Evolutionary conservation across 2,329 filamentous ascomycete species (phyloP).

Genomic region (Curvularia spicifera): DNA sequence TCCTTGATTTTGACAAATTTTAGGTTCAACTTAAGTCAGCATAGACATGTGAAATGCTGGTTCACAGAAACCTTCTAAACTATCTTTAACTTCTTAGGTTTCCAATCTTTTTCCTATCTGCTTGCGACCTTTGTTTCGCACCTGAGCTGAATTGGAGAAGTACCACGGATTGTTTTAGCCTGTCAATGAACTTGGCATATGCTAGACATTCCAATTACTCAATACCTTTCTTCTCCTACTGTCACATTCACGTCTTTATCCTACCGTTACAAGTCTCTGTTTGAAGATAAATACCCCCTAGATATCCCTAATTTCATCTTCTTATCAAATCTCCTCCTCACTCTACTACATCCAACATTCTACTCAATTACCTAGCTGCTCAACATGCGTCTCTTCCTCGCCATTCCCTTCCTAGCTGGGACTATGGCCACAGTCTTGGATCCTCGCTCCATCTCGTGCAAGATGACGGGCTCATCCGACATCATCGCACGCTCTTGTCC

Average conservation of each 20-base stretch:
- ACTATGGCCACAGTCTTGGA: too few species aligned
- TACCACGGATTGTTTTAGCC: neutral
- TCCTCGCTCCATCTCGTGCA: too few species aligned
- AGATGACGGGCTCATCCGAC: too few species aligned
- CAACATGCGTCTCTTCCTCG: too few species aligned
- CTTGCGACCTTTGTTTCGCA: neutral
- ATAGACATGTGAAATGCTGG: neutral
- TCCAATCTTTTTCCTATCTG: neutral
- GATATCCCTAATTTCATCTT: neutral
- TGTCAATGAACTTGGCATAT: neutral
- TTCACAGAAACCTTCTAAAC: neutral
- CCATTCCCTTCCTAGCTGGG: too few species aligned
- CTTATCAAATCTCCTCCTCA: neutral
- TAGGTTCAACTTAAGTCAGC: neutral
- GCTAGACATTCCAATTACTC: neutral
- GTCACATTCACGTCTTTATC: neutral
- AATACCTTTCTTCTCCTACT: neutral
- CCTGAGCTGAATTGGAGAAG: neutral
- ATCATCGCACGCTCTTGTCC: too few species aligned
- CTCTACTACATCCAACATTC: neutral
- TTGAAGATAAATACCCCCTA: neutral
- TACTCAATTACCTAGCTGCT: neutral
- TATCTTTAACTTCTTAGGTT: neutral
- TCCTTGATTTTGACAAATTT: neutral
- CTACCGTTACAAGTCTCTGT: neutral